Percentiles rank a stretch among this genome's conserved stretches.
Evolutionary conservation across 176 grass and related monocot genomes (phyloP).

Genomic region (Guadua angustifolia): DNA sequence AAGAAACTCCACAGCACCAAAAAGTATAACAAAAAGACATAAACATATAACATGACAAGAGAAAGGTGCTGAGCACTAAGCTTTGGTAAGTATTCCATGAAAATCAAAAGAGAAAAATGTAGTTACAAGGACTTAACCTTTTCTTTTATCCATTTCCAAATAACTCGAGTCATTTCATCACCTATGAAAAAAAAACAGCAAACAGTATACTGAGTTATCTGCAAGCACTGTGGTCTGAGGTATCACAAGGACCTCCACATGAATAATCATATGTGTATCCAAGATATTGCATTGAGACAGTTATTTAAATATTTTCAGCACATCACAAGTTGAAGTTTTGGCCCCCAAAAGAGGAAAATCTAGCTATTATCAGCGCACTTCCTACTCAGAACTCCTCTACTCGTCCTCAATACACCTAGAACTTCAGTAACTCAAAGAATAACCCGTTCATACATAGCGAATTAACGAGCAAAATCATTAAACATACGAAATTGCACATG

Average conservation of each 20-base stretch:
- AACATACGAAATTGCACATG: too few species aligned
- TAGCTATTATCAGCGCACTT: neutral
- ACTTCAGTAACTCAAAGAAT: too few species aligned
- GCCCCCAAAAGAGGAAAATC: neutral
- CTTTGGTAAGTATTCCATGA: conserved; percentile 8
- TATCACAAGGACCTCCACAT: neutral
- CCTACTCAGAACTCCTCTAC: too few species aligned
- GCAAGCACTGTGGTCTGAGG: too few species aligned
- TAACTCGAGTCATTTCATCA: conserved; percentile 85
- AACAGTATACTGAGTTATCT: too few species aligned
- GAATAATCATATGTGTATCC: conserved; percentile 11
- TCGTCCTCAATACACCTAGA: too few species aligned
- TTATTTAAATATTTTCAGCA: neutral
- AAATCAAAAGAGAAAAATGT: conserved; percentile 2
- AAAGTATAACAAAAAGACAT: conserved; percentile 25
- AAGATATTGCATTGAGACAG: neutral
- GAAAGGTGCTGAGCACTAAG: conserved; percentile 4
- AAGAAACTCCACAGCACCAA: neutral
- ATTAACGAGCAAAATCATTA: too few species aligned
- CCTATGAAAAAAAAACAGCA: conserved; percentile 41
- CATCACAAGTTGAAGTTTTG: neutral
- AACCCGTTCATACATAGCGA: too few species aligned
- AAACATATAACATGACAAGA: neutral
- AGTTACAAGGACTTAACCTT: conserved; percentile 55
- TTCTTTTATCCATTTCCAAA: conserved; percentile 95